Evolutionary conservation across 2,329 filamentous ascomycete genomes (phyloP).

Genomic region (Trichoderma asperellum): DNA sequence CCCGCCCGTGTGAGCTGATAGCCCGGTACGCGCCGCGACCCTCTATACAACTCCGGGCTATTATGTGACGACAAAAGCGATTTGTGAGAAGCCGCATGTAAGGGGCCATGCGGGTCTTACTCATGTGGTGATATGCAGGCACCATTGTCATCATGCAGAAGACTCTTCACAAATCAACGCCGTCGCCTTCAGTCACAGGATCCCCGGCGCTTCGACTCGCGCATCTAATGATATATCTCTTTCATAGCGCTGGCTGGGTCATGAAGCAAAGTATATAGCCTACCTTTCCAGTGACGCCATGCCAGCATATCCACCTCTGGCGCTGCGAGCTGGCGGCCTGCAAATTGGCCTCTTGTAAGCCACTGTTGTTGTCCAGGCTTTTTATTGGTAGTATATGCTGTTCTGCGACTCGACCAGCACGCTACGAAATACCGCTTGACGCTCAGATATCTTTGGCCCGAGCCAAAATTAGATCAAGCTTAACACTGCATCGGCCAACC

Average conservation of each 20-base stretch:
- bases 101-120: conserved; percentile 15
- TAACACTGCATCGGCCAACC: conserved; percentile 41
- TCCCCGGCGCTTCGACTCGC: conserved; percentile 16
- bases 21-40: conserved; percentile 24
- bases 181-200: not conserved
- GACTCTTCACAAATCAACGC: conserved; percentile 11
- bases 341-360: conserved; percentile 3
- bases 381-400: conserved; percentile 5
- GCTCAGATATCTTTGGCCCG: conserved; percentile 15
- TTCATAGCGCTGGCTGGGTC: not conserved
- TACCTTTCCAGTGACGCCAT: not conserved
- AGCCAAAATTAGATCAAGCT: conserved; percentile 43
- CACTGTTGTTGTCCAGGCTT: not conserved
- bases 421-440: conserved; percentile 8
- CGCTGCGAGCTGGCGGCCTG: conserved; percentile 1
- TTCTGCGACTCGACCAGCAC: not conserved
- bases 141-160: not conserved
- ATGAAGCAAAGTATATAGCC: conserved; percentile 1
- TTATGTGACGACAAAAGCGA: conserved; percentile 14
- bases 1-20: conserved; percentile 32
- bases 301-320: not conserved
- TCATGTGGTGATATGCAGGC: conserved; percentile 6
- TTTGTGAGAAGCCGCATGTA: conserved; percentile 8
- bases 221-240: not conserved
- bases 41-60: not conserved